Percentiles rank a stretch among this genome's conserved stretches.
phyloP scores from a whole-genome alignment of 2,329 filamentous ascomycete genomes.

The Fusarium graminum region DNA sequence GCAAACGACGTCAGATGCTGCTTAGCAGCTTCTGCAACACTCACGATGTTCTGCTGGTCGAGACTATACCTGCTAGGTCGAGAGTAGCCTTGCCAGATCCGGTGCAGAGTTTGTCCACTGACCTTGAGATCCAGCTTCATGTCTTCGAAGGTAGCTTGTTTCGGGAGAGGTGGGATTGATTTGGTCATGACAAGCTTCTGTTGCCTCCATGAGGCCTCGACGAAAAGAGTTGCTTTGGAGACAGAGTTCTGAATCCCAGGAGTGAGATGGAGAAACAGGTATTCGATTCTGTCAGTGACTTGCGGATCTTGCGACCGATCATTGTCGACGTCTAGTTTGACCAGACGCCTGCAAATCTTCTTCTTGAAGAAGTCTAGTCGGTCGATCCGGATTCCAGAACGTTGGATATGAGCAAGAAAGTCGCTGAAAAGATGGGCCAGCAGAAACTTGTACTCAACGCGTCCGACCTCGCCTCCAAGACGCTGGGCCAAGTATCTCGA shows the following conservation, averaged over 20 bases:
- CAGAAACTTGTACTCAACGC: constrained; percentile 69
- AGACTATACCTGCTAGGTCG: constrained; percentile 9
- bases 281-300: constrained; percentile 26
- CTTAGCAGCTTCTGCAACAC: constrained; percentile 37
- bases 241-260: constrained; percentile 25
- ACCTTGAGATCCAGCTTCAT: constrained; percentile 34
- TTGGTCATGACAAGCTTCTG: constrained; percentile 43
- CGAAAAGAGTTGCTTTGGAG: constrained; percentile 22
- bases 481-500: constrained; percentile 64
- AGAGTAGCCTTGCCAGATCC: constrained; percentile 27
- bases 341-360: constrained; percentile 46
- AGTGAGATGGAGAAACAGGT: constrained; percentile 33
- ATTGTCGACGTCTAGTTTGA: constrained; percentile 45
- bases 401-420: constrained; percentile 58
- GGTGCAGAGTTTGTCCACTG: constrained; percentile 28
- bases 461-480: constrained; percentile 47
- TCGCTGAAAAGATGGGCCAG: constrained; percentile 62
- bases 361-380: constrained; percentile 42
- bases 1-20: constrained; percentile 36
- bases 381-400: constrained; percentile 29
- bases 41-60: constrained; percentile 9
- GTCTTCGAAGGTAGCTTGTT: constrained; percentile 33
- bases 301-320: constrained; percentile 19
- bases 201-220: constrained; percentile 37
- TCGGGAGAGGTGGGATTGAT: constrained; percentile 39